phyloP scores from a whole-genome alignment of 1,139 yeast species.

The Taphrina sp. region DNA sequence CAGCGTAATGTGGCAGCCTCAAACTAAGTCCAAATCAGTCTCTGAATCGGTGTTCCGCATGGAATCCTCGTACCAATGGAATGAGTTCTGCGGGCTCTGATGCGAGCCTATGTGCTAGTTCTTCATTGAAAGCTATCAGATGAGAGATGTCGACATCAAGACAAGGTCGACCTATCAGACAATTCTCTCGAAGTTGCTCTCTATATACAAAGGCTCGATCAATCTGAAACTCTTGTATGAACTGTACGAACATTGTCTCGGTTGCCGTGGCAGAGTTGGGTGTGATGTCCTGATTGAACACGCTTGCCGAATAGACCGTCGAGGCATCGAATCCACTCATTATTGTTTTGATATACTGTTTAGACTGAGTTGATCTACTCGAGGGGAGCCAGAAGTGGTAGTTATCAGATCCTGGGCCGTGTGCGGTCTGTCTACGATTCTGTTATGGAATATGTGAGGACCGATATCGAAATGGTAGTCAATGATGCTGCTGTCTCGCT shows the following conservation, averaged over 20 bases:
- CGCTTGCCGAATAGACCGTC: conserved; percentile 27
- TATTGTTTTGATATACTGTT: no score
- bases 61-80: conserved; percentile 51
- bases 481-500: no score
- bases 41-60: background rate
- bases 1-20: conserved; percentile 88
- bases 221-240: conserved; percentile 80
- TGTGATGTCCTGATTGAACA: conserved; percentile 23
- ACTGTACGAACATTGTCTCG: conserved; percentile 56
- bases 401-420: no score
- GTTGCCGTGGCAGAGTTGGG: conserved; percentile 27
- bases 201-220: conserved; percentile 76
- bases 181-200: conserved; percentile 85
- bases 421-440: no score
- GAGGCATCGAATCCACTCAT: conserved; percentile 29
- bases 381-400: no score
- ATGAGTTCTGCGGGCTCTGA: conserved; percentile 90
- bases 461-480: no score
- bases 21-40: conserved; percentile 45
- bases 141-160: conserved; percentile 80
- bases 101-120: conserved; percentile 73
- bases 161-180: conserved; percentile 70
- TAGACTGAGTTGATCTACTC: no score
- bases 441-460: no score
- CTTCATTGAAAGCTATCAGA: conserved; percentile 82